These are phyloP conservation scores for Grammothele lineata DNA, from an alignment of 768 basidiomycete species.

Conservation along the genomic window DNA sequence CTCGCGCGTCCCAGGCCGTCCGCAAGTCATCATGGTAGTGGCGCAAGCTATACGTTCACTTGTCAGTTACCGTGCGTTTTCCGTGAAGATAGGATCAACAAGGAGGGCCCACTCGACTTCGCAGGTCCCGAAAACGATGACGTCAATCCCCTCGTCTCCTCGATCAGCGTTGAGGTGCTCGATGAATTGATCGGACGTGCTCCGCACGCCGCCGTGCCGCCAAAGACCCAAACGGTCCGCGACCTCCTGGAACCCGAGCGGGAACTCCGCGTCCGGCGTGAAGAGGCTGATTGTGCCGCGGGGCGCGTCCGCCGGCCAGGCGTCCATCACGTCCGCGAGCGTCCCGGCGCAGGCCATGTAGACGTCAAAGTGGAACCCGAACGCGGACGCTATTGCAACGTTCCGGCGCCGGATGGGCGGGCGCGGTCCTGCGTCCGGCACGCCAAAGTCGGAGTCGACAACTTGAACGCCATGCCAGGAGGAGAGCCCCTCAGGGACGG, in stretches of 20 bases:
- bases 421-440: background rate
- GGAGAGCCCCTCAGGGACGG: too few relatives aligned
- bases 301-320: constrained; percentile 16
- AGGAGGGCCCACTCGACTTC: constrained; percentile 35
- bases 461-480: too few relatives aligned
- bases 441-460: too few relatives aligned
- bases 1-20: constrained; percentile 34
- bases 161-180: constrained; percentile 21
- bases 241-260: constrained; percentile 30
- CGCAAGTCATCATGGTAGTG: constrained; percentile 27
- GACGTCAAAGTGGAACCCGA: constrained; percentile 35
- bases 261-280: constrained; percentile 26
- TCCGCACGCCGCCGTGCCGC: constrained; percentile 22
- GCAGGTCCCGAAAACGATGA: constrained; percentile 42
- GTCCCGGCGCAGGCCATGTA: constrained; percentile 35
- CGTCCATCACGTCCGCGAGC: constrained; percentile 26
- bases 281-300: constrained; percentile 27
- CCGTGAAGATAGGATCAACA: too few relatives aligned
- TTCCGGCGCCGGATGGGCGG: constrained; percentile 14
- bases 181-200: constrained; percentile 24
- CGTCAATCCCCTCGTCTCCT: constrained; percentile 26
- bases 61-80: background rate
- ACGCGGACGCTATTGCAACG: constrained; percentile 33
- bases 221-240: constrained; percentile 31
- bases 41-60: constrained; percentile 13